phyloP scores from a whole-genome alignment of 2,329 filamentous ascomycete species.

The Epichloe gansuensis region DNA sequence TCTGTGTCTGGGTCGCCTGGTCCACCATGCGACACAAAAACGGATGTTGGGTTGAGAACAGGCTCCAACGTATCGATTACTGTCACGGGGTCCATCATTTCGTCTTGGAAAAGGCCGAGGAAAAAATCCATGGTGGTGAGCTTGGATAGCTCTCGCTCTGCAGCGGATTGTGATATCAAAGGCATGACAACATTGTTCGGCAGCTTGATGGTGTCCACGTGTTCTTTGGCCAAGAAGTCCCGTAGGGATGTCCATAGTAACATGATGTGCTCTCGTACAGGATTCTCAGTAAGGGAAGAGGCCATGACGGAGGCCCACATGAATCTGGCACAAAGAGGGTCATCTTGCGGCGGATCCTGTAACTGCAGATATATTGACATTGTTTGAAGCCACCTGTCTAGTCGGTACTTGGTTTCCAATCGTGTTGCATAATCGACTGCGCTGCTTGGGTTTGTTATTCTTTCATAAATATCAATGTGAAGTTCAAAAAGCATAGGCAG shows the following conservation, averaged over 20 bases:
- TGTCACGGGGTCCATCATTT: slow-evolving; percentile 64
- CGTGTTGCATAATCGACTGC: slow-evolving; percentile 36
- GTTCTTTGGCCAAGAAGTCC: slow-evolving; percentile 32
- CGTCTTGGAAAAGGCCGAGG: slow-evolving; percentile 72
- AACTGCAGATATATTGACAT: slow-evolving; percentile 32
- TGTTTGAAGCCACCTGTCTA: slow-evolving; percentile 39
- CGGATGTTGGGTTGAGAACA: slow-evolving; percentile 62
- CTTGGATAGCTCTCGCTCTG: slow-evolving; percentile 82
- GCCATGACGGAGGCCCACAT: slow-evolving; percentile 44
- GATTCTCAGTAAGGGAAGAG: slow-evolving; percentile 38
- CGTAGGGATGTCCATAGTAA: slow-evolving; percentile 46
- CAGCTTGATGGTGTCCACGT: slow-evolving; percentile 40
- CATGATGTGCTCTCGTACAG: slow-evolving; percentile 42
- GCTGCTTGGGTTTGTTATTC: slow-evolving; percentile 43
- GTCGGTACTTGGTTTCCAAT: slow-evolving; percentile 34
- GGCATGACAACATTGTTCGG: slow-evolving; percentile 84
- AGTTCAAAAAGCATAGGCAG: slow-evolving; percentile 49
- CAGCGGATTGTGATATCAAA: slow-evolving; percentile 67
- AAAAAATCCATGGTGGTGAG: slow-evolving; percentile 97
- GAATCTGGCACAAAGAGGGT: slow-evolving; percentile 36
- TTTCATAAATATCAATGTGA: slow-evolving; percentile 47
- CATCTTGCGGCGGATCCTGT: slow-evolving; percentile 20
- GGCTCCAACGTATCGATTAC: slow-evolving; percentile 90
- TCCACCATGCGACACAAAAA: slow-evolving; percentile 23
- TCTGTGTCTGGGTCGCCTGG: slow-evolving; percentile 2